Evolutionary conservation across 2,329 filamentous ascomycete genomes (phyloP).

Genomic region (Malbranchea cinnamomea): DNA sequence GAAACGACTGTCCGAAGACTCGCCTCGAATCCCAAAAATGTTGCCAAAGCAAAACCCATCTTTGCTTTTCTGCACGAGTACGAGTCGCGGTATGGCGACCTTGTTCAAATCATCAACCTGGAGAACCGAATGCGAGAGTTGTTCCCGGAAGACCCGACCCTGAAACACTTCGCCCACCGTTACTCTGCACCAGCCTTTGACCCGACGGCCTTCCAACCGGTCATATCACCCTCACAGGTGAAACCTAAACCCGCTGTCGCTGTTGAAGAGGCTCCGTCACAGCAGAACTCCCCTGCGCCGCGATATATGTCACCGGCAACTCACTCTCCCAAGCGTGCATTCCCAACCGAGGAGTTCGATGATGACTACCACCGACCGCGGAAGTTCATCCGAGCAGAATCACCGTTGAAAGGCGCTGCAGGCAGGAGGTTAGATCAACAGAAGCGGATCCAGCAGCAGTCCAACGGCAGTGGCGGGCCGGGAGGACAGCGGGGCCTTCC

Average conservation of each 20-base stretch:
- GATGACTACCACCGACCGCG: slow-evolving; percentile 58
- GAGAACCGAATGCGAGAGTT: slow-evolving; percentile 86
- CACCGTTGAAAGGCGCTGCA: slow-evolving; percentile 80
- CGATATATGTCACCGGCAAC: slow-evolving; percentile 19
- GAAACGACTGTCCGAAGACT: slow-evolving; percentile 83
- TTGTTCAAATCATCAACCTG: slow-evolving; percentile 77
- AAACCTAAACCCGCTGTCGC: slow-evolving; percentile 31
- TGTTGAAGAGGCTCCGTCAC: slow-evolving; percentile 14
- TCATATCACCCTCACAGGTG: slow-evolving; percentile 74
- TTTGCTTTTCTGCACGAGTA: slow-evolving; percentile 91
- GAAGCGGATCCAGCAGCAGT: slow-evolving; percentile 29
- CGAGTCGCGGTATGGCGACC: slow-evolving; percentile 85
- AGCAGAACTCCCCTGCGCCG: slow-evolving; percentile 22
- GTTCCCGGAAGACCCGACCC: slow-evolving; percentile 73
- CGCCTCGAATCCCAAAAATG: slow-evolving; percentile 57
- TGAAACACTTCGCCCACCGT: slow-evolving; percentile 60
- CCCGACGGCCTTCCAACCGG: slow-evolving; percentile 63
- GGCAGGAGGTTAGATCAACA: slow-evolving; percentile 73
- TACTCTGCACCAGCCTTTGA: slow-evolving; percentile 64
- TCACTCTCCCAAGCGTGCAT: slow-evolving; percentile 40
- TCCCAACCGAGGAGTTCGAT: slow-evolving; percentile 53
- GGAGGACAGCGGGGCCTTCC: slow-evolving; percentile 34
- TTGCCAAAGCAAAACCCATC: slow-evolving; percentile 64
- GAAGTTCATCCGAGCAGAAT: slow-evolving; percentile 78
- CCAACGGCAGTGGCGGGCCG: slow-evolving; percentile 12